A percentile compares a stretch with the other conserved stretches of the same genome.
phyloP scores from a whole-genome alignment of 176 grass and related monocot genomes.

The Tillandsia leiboldiana region DNA sequence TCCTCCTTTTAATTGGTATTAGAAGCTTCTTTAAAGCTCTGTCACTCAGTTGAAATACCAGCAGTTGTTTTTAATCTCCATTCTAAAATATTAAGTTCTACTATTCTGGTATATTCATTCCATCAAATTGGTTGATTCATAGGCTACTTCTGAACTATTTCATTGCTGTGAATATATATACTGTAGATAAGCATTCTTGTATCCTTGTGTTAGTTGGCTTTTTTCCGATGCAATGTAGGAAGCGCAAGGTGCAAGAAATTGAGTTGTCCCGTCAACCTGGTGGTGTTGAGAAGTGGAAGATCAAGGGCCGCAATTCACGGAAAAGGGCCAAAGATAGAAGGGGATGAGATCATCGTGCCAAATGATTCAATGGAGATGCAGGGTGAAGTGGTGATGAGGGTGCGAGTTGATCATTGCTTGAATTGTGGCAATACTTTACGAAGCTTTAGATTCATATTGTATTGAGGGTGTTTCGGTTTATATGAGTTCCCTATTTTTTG shows the following conservation, averaged over 20 bases:
- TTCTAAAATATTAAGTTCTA: constrained; percentile 1
- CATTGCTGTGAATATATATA: not conserved
- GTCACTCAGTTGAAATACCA: not conserved
- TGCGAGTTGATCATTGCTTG: not conserved
- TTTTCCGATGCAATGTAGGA: constrained; percentile 39
- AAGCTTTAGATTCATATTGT: not conserved
- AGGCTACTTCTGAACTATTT: not conserved
- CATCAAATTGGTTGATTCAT: not conserved
- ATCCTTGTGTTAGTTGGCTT: not conserved
- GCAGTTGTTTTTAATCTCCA: not conserved
- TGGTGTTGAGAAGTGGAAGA: constrained; percentile 74
- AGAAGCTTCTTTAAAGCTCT: too few species aligned
- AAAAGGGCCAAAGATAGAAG: constrained; percentile 73
- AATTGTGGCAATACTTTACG: not conserved
- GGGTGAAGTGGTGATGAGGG: not conserved
- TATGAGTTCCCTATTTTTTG: not conserved
- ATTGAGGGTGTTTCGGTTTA: not conserved
- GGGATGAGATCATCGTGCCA: constrained; percentile 17
- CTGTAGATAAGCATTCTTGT: not conserved
- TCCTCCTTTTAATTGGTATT: too few species aligned
- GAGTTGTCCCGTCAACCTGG: constrained; percentile 35
- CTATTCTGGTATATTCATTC: not conserved
- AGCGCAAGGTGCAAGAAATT: constrained; percentile 71
- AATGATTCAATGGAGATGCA: not conserved
- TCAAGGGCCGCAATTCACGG: constrained; percentile 48